phyloP scores from a whole-genome alignment of 441 rosid species.

The Cnidoscolus chayamansa region DNA sequence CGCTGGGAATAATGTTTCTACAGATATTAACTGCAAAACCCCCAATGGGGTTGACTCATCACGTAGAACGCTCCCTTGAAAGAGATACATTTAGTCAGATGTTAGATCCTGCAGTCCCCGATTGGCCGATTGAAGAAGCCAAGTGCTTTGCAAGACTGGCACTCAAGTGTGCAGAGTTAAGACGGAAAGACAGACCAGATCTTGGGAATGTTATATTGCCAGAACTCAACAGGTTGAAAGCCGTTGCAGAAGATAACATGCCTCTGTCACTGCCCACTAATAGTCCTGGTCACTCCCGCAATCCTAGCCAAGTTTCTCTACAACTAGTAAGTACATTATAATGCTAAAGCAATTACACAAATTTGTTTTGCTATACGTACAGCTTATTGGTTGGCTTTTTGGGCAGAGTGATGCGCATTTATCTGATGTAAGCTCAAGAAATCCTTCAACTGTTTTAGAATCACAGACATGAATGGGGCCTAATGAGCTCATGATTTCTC shows the following conservation, averaged over 20 bases:
- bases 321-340: neutral
- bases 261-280: conserved; percentile 6
- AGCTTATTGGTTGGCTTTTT: neutral
- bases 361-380: too few species aligned
- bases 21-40: conserved; percentile 78
- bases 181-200: conserved; percentile 79
- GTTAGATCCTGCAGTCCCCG: conserved; percentile 47
- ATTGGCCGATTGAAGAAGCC: conserved; percentile 69
- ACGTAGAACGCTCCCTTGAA: conserved; percentile 45
- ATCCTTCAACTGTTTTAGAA: too few species aligned
- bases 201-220: conserved; percentile 49
- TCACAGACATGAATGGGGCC: too few species aligned
- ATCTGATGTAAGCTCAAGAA: conserved; percentile 1
- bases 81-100: conserved; percentile 40
- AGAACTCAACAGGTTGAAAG: conserved; percentile 51
- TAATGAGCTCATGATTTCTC: too few species aligned
- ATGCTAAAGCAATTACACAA: too few species aligned
- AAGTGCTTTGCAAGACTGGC: conserved; percentile 48
- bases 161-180: conserved; percentile 58
- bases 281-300: conserved; percentile 30
- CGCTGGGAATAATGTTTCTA: conserved; percentile 78
- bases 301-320: conserved; percentile 7
- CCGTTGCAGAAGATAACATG: conserved; percentile 47
- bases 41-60: conserved; percentile 90
- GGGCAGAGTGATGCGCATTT: conserved; percentile 1